Evolutionary conservation across 306 rosid species (phyloP).

Genomic region (Cicer cuneatum): DNA sequence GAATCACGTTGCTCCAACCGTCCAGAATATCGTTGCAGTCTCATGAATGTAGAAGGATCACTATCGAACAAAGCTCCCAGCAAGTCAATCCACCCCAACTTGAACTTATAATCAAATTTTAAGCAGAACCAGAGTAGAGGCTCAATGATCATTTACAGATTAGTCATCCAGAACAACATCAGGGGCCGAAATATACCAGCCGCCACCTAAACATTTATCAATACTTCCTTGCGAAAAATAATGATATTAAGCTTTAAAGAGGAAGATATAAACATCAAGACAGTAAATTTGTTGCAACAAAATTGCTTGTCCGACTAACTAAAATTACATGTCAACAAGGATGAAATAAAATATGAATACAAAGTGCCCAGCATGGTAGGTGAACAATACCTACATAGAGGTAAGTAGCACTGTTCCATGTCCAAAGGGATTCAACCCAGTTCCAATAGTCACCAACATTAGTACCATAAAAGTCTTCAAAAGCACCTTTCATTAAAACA

Average conservation of each 20-base stretch:
- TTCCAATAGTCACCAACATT: conserved; percentile 75
- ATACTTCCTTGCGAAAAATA: background rate
- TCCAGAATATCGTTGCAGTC: background rate
- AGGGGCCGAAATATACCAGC: background rate
- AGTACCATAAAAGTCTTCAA: conserved; percentile 53
- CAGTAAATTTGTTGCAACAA: conserved; percentile 32
- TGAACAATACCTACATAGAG: conserved; percentile 79
- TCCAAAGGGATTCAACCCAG: conserved; percentile 95
- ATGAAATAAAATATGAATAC: conserved; percentile 71
- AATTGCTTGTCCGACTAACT: conserved; percentile 47
- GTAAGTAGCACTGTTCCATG: conserved; percentile 95
- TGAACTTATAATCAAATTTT: conserved; percentile 10
- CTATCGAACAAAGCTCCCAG: background rate
- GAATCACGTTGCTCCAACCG: background rate
- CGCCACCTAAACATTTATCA: background rate
- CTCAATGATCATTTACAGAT: background rate
- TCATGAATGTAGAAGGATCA: background rate
- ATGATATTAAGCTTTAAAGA: background rate
- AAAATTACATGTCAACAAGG: conserved; percentile 61
- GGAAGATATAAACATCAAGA: conserved; percentile 22
- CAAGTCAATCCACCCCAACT: background rate
- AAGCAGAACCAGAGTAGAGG: background rate
- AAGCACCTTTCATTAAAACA: conserved; percentile 59
- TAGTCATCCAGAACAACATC: conserved; percentile 4
- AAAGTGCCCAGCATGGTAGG: conserved; percentile 91